Evolutionary conservation across 2,329 filamentous ascomycete genomes (phyloP), one percentile per base, ranked within the genome.

Genomic region (Aspergillus bombycis): DNA sequence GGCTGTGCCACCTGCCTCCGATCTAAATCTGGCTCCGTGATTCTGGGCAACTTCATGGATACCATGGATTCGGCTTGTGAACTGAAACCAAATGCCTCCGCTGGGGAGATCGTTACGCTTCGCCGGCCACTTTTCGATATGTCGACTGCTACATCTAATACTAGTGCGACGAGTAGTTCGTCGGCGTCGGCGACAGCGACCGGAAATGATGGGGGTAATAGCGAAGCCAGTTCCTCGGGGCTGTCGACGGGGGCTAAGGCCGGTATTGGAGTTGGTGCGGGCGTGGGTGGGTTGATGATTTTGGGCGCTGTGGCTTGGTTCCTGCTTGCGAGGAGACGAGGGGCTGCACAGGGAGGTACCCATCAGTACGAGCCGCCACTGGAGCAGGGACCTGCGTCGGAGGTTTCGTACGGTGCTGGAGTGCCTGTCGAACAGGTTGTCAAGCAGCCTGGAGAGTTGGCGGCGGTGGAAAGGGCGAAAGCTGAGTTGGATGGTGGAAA

Each of bases 21-120:
- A 8, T 45, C 26, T 1, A 59, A 59, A 8, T 9, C 43, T 1
- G 57, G 45, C 3, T 50, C 57, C n/a, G 43, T 34, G 57, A 36
- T 50, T 23, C n/a, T 59, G 32, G 57, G 57, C 19, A 59, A 59
- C 28, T 59, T 50, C 7, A 59, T 34, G 57, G 57, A 58, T 50
- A 58, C 30, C 3, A 58, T 58, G 57, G 41, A 5, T 28, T 58
- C 57, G 0, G 57, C 57, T 19, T 58, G 57, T 23, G 32, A 58
- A 43, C 50, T 19, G 6, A 43, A 58, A 23, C 57, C 57, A 12
- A 48, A 58, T 23, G 57, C 41, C 30, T 46, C 57, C 14, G 43
- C 46, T 12, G 43, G 19, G 1, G 48, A 52, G 23, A 52, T 16
- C 4, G 4, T 52, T 11, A 28, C 23, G 48, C 48, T 52, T 10